Percentiles rank a stretch among this genome's conserved stretches.
Conservation (phyloP, 2,329 filamentous ascomycete genomes). For the Atkinsonella hypoxylon region DNA sequence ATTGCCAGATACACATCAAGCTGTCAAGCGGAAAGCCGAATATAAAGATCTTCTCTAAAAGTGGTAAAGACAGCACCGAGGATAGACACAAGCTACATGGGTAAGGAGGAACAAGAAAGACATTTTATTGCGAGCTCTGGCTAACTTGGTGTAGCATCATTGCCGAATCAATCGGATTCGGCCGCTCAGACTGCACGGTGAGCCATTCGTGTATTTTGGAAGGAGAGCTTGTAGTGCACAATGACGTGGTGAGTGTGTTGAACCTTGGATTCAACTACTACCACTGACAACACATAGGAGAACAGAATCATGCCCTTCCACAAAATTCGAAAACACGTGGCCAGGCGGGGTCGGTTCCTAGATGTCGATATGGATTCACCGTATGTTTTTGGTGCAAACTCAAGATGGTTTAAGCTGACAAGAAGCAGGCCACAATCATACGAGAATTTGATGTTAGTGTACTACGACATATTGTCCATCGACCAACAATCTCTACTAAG, state of each 20-base stretch:
- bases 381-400: slow-evolving; percentile 25
- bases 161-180: slow-evolving; percentile 50
- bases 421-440: slow-evolving; percentile 30
- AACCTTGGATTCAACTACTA: background rate
- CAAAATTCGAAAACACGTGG: slow-evolving; percentile 70
- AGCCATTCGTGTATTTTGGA: slow-evolving; percentile 62
- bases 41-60: slow-evolving; percentile 83
- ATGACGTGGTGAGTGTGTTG: slow-evolving; percentile 36
- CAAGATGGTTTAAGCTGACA: slow-evolving; percentile 9
- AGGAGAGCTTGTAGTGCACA: slow-evolving; percentile 73
- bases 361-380: slow-evolving; percentile 58
- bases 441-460: slow-evolving; percentile 51
- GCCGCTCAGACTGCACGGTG: slow-evolving; percentile 44
- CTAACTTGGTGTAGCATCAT: slow-evolving; percentile 35
- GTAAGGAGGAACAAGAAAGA: slow-evolving; percentile 20
- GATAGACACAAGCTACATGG: slow-evolving; percentile 52
- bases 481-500: slow-evolving; percentile 41
- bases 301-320: slow-evolving; percentile 62
- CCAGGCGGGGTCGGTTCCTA: slow-evolving; percentile 57
- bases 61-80: slow-evolving; percentile 73
- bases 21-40: slow-evolving; percentile 38
- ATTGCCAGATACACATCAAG: slow-evolving; percentile 79
- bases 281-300: slow-evolving; percentile 25
- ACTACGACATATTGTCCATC: slow-evolving; percentile 44
- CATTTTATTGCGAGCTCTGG: background rate